Evolutionary conservation across 768 basidiomycete genomes (phyloP), one percentile per base, ranked within the genome.

Genomic region (Boletus reticuloceps): DNA sequence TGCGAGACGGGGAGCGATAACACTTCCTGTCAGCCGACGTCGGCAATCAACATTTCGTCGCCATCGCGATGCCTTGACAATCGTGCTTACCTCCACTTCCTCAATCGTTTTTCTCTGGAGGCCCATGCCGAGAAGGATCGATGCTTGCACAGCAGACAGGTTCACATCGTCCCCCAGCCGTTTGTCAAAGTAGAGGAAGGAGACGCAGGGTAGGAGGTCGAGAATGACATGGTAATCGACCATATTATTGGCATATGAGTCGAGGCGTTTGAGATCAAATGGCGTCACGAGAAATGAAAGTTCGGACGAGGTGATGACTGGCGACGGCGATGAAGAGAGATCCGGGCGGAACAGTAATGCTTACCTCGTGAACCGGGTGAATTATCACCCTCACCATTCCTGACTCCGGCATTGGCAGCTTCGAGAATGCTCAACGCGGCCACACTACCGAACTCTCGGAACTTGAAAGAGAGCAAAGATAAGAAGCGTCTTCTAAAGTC

Each of bases 191-290:
- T 88, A 96, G 14, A 98, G 77, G n/a, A 80, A 74, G 4, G 93
- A 85, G 37, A 94, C 74, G 1, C 77, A 81, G 0, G 97, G 96
- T 16, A 99, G 79, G 25, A 98, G 78, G 70, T 99, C 97, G 39
- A 98, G 79, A 53, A 98, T 83, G 62, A 96, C 93, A 67, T 98
- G 97, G 64, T 96, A 98, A 71, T 98, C 97, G 40, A 98, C 80
- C 84, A 89, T 87, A 67, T 94, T 94, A 70, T 97, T 94, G 1
- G 94, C 89, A 60, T 99, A 99, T 6, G 96, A 91, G 63, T 95
- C 90, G 14, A 99, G 80, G 2, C 97, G 88, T 70, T 98, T 98
- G 63, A 98, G 79, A 71, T 98, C 97, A 69, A 96, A 98, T 0
- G 97, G 93, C 0, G 92, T 87, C 53, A 95, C 69, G 8, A 89